These are phyloP conservation scores for Phialophora macrospora DNA, from an alignment of 2,329 filamentous ascomycete genomes.

Conservation along the genomic window DNA sequence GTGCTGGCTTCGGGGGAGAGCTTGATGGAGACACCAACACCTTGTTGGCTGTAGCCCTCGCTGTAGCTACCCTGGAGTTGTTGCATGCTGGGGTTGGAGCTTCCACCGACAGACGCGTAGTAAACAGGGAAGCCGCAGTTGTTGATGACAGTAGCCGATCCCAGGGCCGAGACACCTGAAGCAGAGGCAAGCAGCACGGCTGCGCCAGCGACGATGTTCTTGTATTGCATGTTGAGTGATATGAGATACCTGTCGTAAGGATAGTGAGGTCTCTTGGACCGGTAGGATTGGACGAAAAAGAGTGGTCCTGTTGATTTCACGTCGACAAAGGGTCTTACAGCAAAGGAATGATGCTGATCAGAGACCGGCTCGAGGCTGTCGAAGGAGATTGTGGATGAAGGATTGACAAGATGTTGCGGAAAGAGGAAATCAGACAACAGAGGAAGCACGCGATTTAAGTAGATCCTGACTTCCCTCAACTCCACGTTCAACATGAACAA, in stretches of 20 bases:
- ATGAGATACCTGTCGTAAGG: conserved; percentile 22
- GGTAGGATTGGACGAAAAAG: conserved; percentile 18
- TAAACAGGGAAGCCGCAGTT: conserved; percentile 47
- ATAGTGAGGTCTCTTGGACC: conserved; percentile 26
- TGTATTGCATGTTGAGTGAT: conserved; percentile 44
- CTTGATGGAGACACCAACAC: conserved; percentile 50
- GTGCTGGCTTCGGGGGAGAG: conserved; percentile 47
- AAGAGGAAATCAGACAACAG: conserved; percentile 34
- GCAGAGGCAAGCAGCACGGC: conserved; percentile 43
- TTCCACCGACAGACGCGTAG: conserved; percentile 48
- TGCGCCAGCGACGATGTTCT: conserved; percentile 41
- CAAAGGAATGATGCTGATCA: conserved; percentile 41
- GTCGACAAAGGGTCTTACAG: conserved; percentile 37
- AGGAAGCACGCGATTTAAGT: conserved; percentile 34
- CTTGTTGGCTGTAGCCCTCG: conserved; percentile 46
- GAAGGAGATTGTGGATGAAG: conserved; percentile 23
- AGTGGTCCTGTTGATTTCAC: conserved; percentile 27
- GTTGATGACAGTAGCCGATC: conserved; percentile 49
- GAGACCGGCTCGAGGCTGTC: conserved; percentile 38
- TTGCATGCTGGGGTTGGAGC: conserved; percentile 41
- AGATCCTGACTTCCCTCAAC: conserved; percentile 20
- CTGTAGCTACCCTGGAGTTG: conserved; percentile 45
- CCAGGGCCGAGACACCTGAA: conserved; percentile 44
- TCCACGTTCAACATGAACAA: conserved; percentile 19
- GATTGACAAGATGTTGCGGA: conserved; percentile 37